Base-by-base conservation (phyloP, 257 asterid species). In the Solanum infundibuliforme region DNA sequence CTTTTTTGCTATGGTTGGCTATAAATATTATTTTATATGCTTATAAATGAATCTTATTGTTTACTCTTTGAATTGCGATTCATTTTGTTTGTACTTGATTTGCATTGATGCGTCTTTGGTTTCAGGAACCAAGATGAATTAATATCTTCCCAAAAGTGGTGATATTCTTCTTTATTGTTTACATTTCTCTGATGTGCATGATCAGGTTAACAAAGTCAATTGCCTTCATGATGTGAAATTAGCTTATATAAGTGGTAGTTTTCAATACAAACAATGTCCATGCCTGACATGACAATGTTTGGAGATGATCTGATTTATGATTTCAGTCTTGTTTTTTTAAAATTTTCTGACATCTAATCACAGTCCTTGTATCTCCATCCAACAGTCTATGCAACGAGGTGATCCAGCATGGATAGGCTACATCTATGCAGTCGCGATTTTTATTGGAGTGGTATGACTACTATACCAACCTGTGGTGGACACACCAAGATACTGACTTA, bases 401-500 rank as follows among this genome's bases (percentile, higher is more conserved):
- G 99, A 93, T 88, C 99, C 99, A 87, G 98, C 99, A 91, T 96
- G 98, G 99, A 94, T 97, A 90, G 99, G 99, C 91, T 97, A 95
- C 92, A 48, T 94, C 83, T 97, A 97, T 87, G 99, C 99, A 65
- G 94, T 95, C 93, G 86, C 92, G 27, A 97, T 95, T 86, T 97
- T 97, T 88, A 68, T 94, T 88, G 99, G 99, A 90, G 99, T 97
- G 99, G 99, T 97, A 97, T 23, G 98, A 88, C 89, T 84, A 75
- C 32, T 27, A 6, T 72, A n/a, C 88, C 88, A 72, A 62, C 81
- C 65, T 60, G 36, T 35, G 62, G 12, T 60, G 79, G 25, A 65
- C 14, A 5, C 29, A 29, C 10, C 41, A 81, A 81, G 29, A 81
- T 81, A 81, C 85, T 81, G 83, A 23, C 52, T 74, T 76, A 6